A percentile compares a stretch with the other conserved stretches of the same genome.
These are phyloP conservation scores for Echinochloa phyllopogon DNA, from an alignment of 176 grass and related monocot species.

Conservation along the genomic window DNA sequence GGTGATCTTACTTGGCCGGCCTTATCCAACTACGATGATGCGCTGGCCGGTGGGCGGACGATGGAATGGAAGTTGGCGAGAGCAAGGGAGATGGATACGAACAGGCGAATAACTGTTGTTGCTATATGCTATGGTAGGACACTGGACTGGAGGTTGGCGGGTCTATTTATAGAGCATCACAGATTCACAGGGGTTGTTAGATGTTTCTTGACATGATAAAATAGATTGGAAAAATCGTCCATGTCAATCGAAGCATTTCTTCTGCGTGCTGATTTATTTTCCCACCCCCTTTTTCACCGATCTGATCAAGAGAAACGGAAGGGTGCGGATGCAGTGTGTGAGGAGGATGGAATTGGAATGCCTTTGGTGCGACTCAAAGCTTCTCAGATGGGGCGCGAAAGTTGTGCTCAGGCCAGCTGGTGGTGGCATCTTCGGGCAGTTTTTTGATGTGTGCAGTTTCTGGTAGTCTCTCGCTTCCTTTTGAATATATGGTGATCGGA, in stretches of 20 bases:
- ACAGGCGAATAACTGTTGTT: neutral
- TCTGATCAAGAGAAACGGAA: neutral
- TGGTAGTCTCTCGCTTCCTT: neutral
- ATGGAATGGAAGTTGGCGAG: neutral
- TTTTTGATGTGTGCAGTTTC: neutral
- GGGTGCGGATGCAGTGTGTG: constrained; percentile 15
- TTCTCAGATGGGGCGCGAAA: constrained; percentile 9
- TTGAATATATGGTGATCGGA: neutral
- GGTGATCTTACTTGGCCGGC: neutral
- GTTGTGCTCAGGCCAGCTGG: constrained; percentile 39
- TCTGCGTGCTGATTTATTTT: neutral
- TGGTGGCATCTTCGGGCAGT: constrained; percentile 32
- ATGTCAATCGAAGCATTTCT: neutral
- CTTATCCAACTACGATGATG: neutral
- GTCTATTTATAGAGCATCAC: constrained; percentile 42
- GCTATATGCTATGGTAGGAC: constrained; percentile 22
- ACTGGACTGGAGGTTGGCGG: constrained; percentile 12
- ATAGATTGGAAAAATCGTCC: neutral
- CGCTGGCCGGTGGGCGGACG: no score
- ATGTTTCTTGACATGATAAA: neutral
- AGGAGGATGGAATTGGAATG: constrained; percentile 46
- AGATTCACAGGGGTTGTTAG: neutral
- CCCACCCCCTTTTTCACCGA: neutral
- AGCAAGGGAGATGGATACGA: neutral
- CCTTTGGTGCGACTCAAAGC: constrained; percentile 53